Conservation (phyloP, 2,329 filamentous ascomycete genomes). For the Diaporthe amygdali region DNA sequence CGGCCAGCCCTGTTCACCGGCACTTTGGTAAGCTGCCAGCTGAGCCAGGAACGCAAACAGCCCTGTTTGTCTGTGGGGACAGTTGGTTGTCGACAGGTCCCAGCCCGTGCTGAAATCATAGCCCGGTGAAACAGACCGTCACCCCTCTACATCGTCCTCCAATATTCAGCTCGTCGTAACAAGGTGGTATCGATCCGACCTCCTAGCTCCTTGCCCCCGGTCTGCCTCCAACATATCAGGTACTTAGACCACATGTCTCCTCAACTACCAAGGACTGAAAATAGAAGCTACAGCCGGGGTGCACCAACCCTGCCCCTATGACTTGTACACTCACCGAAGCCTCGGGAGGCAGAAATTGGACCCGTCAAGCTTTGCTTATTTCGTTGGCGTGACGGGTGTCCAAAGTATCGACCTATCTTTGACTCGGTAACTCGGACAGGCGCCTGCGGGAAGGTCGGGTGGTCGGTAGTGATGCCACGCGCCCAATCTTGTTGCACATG, state of each 20-base stretch:
- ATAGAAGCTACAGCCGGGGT: background rate
- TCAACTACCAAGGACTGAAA: background rate
- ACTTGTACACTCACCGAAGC: background rate
- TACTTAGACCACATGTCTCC: background rate
- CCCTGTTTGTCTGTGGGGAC: background rate
- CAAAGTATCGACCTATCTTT: background rate
- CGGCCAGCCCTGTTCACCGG: background rate
- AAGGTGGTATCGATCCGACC: constrained; percentile 6
- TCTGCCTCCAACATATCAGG: background rate
- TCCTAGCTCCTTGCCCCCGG: background rate
- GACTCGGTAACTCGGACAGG: background rate
- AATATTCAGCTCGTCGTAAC: background rate
- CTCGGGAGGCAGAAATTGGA: constrained; percentile 1
- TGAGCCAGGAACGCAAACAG: background rate
- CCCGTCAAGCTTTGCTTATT: background rate
- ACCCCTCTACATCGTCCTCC: background rate
- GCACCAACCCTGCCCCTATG: background rate
- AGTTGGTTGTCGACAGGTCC: background rate
- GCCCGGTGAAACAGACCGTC: background rate
- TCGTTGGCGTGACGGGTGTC: too few species aligned
- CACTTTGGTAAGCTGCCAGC: background rate
- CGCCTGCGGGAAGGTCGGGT: background rate
- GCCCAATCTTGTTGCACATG: background rate
- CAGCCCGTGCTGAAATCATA: background rate
- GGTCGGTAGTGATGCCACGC: background rate